Percentiles rank a stretch among this genome's conserved stretches.
These are phyloP conservation scores for Fusarium sp. DNA, from an alignment of 2,329 filamentous ascomycete species.

Conservation along the genomic window DNA sequence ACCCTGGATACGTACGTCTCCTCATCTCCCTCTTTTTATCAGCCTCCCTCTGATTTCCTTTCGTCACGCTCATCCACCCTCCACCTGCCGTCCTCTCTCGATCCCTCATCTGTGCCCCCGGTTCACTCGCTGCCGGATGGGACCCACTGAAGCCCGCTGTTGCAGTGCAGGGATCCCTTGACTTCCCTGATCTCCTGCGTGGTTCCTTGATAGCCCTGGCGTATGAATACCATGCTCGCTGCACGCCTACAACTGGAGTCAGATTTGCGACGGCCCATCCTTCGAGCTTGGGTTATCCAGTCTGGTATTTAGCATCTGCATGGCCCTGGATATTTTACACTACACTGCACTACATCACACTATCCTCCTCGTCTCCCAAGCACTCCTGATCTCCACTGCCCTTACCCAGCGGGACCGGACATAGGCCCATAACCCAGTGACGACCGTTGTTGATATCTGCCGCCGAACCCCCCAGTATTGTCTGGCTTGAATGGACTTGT, in stretches of 20 bases:
- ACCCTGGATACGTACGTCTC: slow-evolving; percentile 24
- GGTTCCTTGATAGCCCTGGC: slow-evolving; percentile 37
- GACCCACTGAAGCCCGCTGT: slow-evolving; percentile 40
- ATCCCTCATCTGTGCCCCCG: slow-evolving; percentile 22
- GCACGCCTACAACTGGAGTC: slow-evolving; percentile 40
- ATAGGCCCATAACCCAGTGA: slow-evolving; percentile 8
- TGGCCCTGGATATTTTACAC: slow-evolving; percentile 24
- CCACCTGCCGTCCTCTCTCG: slow-evolving; percentile 9
- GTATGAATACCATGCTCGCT: slow-evolving; percentile 32
- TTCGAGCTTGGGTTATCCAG: slow-evolving; percentile 5
- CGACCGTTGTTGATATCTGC: slow-evolving; percentile 32
- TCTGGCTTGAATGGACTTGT: slow-evolving; percentile 7
- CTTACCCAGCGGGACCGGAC: slow-evolving; percentile 29
- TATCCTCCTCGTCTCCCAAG: not conserved
- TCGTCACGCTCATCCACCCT: slow-evolving; percentile 15
- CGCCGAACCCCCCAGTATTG: slow-evolving; percentile 21
- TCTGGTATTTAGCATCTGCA: slow-evolving; percentile 35
- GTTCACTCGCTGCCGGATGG: slow-evolving; percentile 30
- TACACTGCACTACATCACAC: slow-evolving; percentile 3
- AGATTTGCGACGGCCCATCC: slow-evolving; percentile 35
- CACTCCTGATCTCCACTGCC: slow-evolving; percentile 28
- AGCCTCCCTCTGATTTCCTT: slow-evolving; percentile 15
- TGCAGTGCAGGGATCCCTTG: slow-evolving; percentile 37
- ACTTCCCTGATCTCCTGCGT: slow-evolving; percentile 39
- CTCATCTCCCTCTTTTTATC: slow-evolving; percentile 30